phyloP scores from a whole-genome alignment of 1,284 basidiomycete species.

The Irpex lacteus region DNA sequence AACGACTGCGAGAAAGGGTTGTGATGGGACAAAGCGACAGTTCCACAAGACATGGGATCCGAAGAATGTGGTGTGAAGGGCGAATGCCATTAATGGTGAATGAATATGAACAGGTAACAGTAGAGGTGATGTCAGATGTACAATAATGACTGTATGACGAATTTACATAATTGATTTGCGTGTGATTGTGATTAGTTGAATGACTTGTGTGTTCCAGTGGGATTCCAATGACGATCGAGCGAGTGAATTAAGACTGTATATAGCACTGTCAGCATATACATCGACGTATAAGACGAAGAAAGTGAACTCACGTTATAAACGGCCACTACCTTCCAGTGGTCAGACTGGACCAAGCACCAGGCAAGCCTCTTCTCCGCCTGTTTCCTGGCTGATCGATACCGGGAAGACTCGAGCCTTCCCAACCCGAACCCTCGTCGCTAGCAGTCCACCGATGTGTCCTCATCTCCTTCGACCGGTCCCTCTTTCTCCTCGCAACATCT shows the following conservation, averaged over 20 bases:
- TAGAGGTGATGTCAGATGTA: neutral
- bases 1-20: neutral
- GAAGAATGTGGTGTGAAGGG: neutral
- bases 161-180: neutral
- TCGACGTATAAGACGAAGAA: neutral
- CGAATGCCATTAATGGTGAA: neutral
- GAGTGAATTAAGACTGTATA: neutral
- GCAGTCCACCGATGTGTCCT: conserved; percentile 14
- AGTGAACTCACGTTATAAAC: neutral
- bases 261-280: neutral
- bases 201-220: neutral
- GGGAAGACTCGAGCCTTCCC: conserved; percentile 17
- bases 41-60: too few relatives aligned
- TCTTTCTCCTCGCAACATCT: conserved; percentile 16
- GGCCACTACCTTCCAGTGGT: neutral
- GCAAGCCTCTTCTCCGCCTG: conserved; percentile 24
- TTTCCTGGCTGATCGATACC: conserved; percentile 21
- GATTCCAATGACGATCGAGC: neutral
- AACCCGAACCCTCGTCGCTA: conserved; percentile 23
- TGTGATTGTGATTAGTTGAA: neutral
- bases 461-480: conserved; percentile 5
- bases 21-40: neutral
- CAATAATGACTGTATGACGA: neutral
- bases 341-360: conserved; percentile 22
- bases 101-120: neutral